Conservation (phyloP, 106 monocot genomes). For the Posidonia australis region DNA sequence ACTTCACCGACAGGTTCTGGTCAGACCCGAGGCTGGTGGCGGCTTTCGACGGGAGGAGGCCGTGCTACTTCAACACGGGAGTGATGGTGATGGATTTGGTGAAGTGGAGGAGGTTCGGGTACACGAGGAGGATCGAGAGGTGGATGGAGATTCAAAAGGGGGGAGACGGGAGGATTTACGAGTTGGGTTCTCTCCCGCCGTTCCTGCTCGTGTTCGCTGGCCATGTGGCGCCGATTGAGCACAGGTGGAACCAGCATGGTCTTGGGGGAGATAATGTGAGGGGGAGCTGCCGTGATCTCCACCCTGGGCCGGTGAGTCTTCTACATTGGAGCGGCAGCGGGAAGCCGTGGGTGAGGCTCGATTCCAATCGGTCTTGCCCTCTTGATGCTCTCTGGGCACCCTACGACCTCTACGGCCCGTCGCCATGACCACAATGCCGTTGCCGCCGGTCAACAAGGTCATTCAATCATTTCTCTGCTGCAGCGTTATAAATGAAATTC, state of each 20-base stretch:
- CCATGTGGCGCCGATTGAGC: conserved; percentile 84
- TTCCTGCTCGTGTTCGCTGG: conserved; percentile 91
- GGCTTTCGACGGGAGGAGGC: conserved; percentile 43
- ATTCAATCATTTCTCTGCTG: neutral
- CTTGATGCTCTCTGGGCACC: conserved; percentile 84
- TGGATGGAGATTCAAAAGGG: conserved; percentile 96
- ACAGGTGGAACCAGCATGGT: conserved; percentile 97
- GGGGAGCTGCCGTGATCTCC: conserved; percentile 90
- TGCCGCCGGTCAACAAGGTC: neutral
- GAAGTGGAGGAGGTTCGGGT: conserved; percentile 50
- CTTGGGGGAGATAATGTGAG: conserved; percentile 84
- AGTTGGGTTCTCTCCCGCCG: conserved; percentile 90
- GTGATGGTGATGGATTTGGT: conserved; percentile 92
- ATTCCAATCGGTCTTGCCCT: conserved; percentile 71
- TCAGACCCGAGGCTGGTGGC: conserved; percentile 39
- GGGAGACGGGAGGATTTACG: conserved; percentile 63
- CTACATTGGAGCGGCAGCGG: conserved; percentile 97
- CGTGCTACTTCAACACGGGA: conserved; percentile 97
- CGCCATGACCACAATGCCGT: neutral
- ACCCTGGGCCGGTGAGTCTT: conserved; percentile 88
- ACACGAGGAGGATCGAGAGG: conserved; percentile 65
- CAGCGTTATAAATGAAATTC: neutral
- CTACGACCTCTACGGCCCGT: conserved; percentile 65
- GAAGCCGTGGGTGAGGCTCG: conserved; percentile 83
- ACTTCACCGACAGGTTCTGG: conserved; percentile 91